Percentiles rank a stretch among this genome's conserved stretches.
Evolutionary conservation across 2,329 filamentous ascomycete genomes (phyloP).

Genomic region (Neofusicoccum parvum): DNA sequence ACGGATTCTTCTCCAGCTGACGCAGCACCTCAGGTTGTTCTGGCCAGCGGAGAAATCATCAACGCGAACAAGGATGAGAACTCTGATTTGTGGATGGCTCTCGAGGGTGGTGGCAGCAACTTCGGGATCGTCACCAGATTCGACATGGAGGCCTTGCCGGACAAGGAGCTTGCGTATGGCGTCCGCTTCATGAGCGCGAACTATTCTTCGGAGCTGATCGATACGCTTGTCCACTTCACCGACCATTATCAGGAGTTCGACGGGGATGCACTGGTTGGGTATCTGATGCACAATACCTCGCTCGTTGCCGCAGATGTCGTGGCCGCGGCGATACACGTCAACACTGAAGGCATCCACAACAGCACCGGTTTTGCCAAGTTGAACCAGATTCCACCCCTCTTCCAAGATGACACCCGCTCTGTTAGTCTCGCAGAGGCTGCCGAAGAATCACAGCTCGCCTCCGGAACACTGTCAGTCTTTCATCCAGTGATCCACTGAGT

Average conservation of each 20-base stretch:
- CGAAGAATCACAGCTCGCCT: conserved; percentile 23
- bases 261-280: not conserved
- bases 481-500: not conserved
- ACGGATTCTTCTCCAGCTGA: too few species aligned
- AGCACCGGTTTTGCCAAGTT: conserved; percentile 29
- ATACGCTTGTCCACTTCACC: conserved; percentile 22
- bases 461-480: not conserved
- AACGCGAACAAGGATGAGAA: not conserved
- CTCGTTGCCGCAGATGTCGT: not conserved
- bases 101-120: conserved; percentile 41
- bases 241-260: not conserved
- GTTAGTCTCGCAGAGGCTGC: conserved; percentile 30
- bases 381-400: conserved; percentile 28
- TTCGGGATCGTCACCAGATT: conserved; percentile 43
- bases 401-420: conserved; percentile 26
- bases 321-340: not conserved
- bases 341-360: conserved; percentile 20
- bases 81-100: conserved; percentile 38
- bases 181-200: not conserved
- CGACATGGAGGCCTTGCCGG: conserved; percentile 24
- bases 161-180: not conserved
- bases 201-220: conserved; percentile 40
- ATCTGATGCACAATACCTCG: not conserved
- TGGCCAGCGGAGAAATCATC: conserved; percentile 1
- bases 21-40: not conserved